Conservation (phyloP, 2,329 filamentous ascomycete species). For the Fusarium scirpi region DNA sequence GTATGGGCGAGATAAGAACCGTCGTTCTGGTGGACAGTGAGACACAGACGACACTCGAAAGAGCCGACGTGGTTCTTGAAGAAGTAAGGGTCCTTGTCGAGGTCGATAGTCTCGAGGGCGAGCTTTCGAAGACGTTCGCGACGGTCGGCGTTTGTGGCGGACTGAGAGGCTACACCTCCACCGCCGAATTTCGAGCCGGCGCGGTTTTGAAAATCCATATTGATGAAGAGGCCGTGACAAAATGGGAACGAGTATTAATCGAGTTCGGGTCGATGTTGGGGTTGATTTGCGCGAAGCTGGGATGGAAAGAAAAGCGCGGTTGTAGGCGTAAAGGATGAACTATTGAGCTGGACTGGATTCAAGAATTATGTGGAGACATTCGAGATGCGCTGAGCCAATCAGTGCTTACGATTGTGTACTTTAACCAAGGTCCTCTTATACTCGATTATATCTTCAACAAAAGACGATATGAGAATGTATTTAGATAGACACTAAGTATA, state of each 20-base stretch:
- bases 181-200: conserved; percentile 98
- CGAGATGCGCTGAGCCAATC: conserved; percentile 31
- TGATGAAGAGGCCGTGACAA: neutral
- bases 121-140: conserved; percentile 97
- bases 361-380: conserved; percentile 21
- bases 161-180: conserved; percentile 93
- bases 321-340: conserved; percentile 1
- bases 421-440: neutral
- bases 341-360: conserved; percentile 6
- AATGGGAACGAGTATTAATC: neutral
- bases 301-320: conserved; percentile 37
- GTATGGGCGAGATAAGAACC: conserved; percentile 98
- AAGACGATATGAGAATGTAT: neutral
- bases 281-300: conserved; percentile 28
- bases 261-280: conserved; percentile 22
- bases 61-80: conserved; percentile 99
- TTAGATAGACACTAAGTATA: neutral
- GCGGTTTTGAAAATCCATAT: conserved; percentile 88
- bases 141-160: conserved; percentile 94
- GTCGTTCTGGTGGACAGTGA: conserved; percentile 99
- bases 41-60: conserved; percentile 96
- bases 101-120: conserved; percentile 97
- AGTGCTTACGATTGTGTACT: neutral
- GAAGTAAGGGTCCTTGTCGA: conserved; percentile 99
- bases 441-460: neutral